A percentile compares a stretch with the other conserved stretches of the same genome.
These are phyloP conservation scores for Cetradonia linearis DNA, from an alignment of 495 filamentous ascomycete species.

Conservation along the genomic window DNA sequence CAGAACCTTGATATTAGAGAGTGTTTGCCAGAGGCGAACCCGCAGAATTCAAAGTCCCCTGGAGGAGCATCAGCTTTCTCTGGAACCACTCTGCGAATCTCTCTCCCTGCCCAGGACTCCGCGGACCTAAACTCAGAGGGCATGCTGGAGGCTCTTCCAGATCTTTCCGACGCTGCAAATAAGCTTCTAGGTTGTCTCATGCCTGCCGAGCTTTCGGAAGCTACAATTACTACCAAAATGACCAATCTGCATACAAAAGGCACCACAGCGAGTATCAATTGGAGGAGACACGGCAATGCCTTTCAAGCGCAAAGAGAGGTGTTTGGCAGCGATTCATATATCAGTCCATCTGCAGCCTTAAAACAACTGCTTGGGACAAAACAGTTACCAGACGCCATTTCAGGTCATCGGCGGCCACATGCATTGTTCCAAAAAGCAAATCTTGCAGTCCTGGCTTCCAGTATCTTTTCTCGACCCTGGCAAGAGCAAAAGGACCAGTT, in stretches of 20 bases:
- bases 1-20: constrained; percentile 10
- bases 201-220: constrained; percentile 22
- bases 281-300: constrained; percentile 20
- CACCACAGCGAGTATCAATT: constrained; percentile 26
- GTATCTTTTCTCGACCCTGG: constrained; percentile 21
- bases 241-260: constrained; percentile 27
- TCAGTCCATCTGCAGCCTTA: constrained; percentile 24
- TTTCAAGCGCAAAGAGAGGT: constrained; percentile 24
- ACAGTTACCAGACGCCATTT: constrained; percentile 16
- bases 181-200: constrained; percentile 29
- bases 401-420: constrained; percentile 28
- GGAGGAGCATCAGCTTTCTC: constrained; percentile 33
- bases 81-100: constrained; percentile 34
- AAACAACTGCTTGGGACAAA: constrained; percentile 24
- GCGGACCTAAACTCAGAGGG: constrained; percentile 25
- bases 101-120: constrained; percentile 29
- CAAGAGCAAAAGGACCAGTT: constrained; percentile 17
- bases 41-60: constrained; percentile 24
- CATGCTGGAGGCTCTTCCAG: constrained; percentile 29
- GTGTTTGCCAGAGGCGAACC: background rate
- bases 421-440: constrained; percentile 35
- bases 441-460: constrained; percentile 30
- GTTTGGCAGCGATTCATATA: constrained; percentile 28
- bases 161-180: constrained; percentile 25
- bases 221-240: constrained; percentile 22